Percentiles rank a stretch among this genome's conserved stretches.
phyloP scores from a whole-genome alignment of 805 yeast species.

The Metschnikowia rubicola region DNA sequence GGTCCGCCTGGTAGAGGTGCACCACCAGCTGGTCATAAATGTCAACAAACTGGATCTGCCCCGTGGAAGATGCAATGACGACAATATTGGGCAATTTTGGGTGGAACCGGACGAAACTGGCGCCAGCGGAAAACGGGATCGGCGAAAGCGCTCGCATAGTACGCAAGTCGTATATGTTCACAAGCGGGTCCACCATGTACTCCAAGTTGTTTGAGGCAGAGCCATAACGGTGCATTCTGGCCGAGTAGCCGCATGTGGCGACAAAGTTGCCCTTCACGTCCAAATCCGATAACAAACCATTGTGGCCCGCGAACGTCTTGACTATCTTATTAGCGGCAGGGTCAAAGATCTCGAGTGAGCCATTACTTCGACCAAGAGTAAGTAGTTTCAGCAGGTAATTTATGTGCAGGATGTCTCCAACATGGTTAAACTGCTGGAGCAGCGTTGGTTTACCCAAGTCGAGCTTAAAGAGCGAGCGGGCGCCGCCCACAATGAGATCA shows the following conservation, averaged over 20 bases:
- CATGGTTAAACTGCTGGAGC: slow-evolving; percentile 33
- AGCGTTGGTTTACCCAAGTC: slow-evolving; percentile 31
- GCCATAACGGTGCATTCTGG: slow-evolving; percentile 51
- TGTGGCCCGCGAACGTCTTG: slow-evolving; percentile 56
- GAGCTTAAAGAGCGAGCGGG: slow-evolving; percentile 26
- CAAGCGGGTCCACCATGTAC: slow-evolving; percentile 65
- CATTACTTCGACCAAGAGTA: slow-evolving; percentile 56
- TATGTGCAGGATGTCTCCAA: slow-evolving; percentile 45
- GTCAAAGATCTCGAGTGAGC: slow-evolving; percentile 63
- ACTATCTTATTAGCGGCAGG: slow-evolving; percentile 46
- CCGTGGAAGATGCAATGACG: slow-evolving; percentile 67
- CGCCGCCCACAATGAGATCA: slow-evolving; percentile 30
- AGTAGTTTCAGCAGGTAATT: slow-evolving; percentile 46
- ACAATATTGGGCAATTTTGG: slow-evolving; percentile 81
- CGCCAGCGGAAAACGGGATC: slow-evolving; percentile 85
- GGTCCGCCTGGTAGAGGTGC: slow-evolving; percentile 62
- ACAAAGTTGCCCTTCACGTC: slow-evolving; percentile 63
- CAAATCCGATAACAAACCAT: slow-evolving; percentile 59
- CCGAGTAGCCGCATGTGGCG: slow-evolving; percentile 78
- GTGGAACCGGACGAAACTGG: slow-evolving; percentile 77
- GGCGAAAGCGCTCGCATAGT: slow-evolving; percentile 72
- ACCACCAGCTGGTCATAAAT: slow-evolving; percentile 72
- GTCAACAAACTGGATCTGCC: slow-evolving; percentile 85
- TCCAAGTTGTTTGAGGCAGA: slow-evolving; percentile 16
- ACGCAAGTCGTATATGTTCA: slow-evolving; percentile 76